phyloP scores from a whole-genome alignment of 1,284 basidiomycete genomes.

The Ustilago loliicola region DNA sequence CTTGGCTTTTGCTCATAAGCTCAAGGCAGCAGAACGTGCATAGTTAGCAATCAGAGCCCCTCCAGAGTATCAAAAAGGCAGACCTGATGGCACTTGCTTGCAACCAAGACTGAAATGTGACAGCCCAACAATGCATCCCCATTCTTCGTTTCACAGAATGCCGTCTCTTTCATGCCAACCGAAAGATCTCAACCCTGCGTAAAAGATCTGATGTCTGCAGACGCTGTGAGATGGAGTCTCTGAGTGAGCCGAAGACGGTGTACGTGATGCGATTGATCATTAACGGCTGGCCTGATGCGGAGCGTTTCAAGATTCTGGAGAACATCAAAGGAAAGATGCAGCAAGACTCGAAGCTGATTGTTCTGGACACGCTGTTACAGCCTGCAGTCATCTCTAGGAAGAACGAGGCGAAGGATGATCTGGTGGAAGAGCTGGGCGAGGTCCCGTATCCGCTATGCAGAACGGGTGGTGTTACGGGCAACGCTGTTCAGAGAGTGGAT shows the following conservation, averaged over 20 bases:
- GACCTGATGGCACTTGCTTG: not conserved
- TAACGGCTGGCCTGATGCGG: conserved; percentile 30
- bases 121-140: too few relatives aligned
- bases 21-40: conserved; percentile 6
- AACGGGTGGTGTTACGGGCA: conserved; percentile 28
- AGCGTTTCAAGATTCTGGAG: conserved; percentile 22
- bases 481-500: conserved; percentile 15
- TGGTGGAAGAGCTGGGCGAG: conserved; percentile 17
- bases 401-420: not conserved
- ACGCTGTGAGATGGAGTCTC: too few relatives aligned
- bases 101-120: not conserved
- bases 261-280: conserved; percentile 42
- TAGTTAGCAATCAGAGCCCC: not conserved
- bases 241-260: conserved; percentile 14
- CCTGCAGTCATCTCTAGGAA: conserved; percentile 21
- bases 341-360: conserved; percentile 26
- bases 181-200: conserved; percentile 14
- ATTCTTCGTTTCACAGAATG: too few relatives aligned
- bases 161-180: too few relatives aligned
- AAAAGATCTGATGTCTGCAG: not conserved
- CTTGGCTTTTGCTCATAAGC: conserved; percentile 18
- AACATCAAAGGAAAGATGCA: conserved; percentile 37
- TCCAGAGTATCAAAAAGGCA: not conserved
- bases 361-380: conserved; percentile 39
- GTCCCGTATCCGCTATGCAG: conserved; percentile 29